Conservation (phyloP, 352 stramenopile genomes). For the Blastocystis sp. region DNA sequence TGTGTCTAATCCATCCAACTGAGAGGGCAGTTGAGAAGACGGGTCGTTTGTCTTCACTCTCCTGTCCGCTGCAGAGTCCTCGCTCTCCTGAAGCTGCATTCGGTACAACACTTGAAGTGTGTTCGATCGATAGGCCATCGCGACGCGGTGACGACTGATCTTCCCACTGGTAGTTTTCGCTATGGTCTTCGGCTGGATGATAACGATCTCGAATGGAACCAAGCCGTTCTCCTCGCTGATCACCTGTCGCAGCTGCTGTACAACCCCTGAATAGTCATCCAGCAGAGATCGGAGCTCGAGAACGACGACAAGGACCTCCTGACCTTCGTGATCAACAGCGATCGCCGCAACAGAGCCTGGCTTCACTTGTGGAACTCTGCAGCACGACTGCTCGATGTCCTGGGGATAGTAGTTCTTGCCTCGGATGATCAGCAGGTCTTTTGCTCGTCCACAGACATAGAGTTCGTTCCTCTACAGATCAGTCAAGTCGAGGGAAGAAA, state of each 20-base stretch:
- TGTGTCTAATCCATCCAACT: neutral
- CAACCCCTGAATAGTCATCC: constrained; percentile 65
- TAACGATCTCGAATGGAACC: constrained; percentile 76
- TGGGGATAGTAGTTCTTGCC: constrained; percentile 97
- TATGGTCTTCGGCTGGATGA: constrained; percentile 82
- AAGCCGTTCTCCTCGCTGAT: constrained; percentile 78
- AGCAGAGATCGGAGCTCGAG: constrained; percentile 68
- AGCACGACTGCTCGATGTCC: constrained; percentile 88
- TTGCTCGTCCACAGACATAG: constrained; percentile 94
- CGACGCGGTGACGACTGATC: constrained; percentile 74
- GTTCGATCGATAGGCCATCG: neutral
- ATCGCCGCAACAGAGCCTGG: constrained; percentile 86
- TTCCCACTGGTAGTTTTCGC: constrained; percentile 96
- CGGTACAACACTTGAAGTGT: neutral
- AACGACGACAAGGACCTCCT: constrained; percentile 73
- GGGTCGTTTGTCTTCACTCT: neutral
- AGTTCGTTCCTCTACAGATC: constrained; percentile 64
- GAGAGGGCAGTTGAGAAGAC: neutral
- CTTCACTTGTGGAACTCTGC: constrained; percentile 68
- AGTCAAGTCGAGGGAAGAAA: neutral
- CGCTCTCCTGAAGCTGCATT: neutral
- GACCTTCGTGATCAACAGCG: constrained; percentile 67
- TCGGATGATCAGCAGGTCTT: constrained; percentile 97
- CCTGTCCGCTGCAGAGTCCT: neutral
- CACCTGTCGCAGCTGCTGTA: constrained; percentile 69